A percentile compares a stretch with the other conserved stretches of the same genome.
These are phyloP conservation scores for Solanum commersonii DNA, from an alignment of 257 asterid species.

Conservation along the genomic window DNA sequence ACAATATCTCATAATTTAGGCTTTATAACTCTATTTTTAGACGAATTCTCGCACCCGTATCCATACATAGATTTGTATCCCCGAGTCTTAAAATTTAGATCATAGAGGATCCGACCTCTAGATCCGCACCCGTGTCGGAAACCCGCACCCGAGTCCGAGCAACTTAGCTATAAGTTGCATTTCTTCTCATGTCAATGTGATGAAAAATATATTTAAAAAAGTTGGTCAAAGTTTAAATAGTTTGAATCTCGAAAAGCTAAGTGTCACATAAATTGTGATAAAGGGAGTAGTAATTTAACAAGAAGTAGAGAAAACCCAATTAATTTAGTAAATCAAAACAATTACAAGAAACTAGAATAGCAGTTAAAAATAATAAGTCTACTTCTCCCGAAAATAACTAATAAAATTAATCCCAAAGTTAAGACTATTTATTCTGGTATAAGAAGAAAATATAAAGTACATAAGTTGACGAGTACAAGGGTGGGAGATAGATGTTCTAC, in stretches of 20 bases:
- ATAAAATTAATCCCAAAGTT: neutral
- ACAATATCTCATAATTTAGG: neutral
- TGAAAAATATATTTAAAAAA: neutral
- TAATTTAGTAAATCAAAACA: neutral
- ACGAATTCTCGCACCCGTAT: neutral
- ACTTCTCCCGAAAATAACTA: neutral
- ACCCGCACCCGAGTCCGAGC: neutral
- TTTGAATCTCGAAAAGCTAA: neutral
- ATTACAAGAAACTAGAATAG: neutral
- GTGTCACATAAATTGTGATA: neutral
- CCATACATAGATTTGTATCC: neutral
- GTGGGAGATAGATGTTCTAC: neutral
- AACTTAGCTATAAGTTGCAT: neutral
- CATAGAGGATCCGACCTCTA: neutral
- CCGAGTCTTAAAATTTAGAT: neutral
- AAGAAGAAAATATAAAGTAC: neutral
- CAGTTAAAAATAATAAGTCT: neutral
- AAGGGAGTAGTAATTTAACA: neutral
- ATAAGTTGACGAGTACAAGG: neutral
- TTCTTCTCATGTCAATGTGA: neutral
- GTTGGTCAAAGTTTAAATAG: neutral
- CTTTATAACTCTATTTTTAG: neutral
- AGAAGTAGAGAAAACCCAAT: neutral
- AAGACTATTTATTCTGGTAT: neutral
- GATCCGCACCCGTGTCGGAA: neutral